Base-by-base conservation (phyloP, 2,329 filamentous ascomycete genomes). In the Aspergillus sclerotialis region DNA sequence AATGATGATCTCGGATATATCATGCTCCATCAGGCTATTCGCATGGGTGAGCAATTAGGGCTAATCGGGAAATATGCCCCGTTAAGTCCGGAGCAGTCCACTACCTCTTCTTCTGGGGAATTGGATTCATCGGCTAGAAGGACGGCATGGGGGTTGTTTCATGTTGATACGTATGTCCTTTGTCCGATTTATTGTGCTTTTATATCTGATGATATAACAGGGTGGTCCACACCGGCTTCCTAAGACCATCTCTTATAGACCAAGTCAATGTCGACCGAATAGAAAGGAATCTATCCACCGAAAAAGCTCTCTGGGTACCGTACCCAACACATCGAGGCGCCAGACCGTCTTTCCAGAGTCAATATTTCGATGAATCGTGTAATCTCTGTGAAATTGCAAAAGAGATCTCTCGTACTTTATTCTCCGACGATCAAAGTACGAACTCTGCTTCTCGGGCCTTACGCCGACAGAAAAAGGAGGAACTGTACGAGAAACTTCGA, bases 141-240 rank as follows among this genome's bases (percentile, higher is more conserved):
- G 31, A 59, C 57, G 5, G 55, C 56, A 1, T 63, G 60, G 60
- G 60, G 60, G 1, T 28, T 63, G 13, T 63, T 60, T 26, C 56
- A 63, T 26, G 48, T 61, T 19, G 60, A 63, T 28, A 61, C 60
- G 60, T 62, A 40, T 36, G 59, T 51, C 25, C 7, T 8, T 11
- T 16, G 13, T 8, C 3, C 2, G 1, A 9, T 14, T 12, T 15
- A 6, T 3, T 24, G 12, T 10, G 11, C 18, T 9, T 28, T 21
- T n/a, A 14, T 21, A 8, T 10, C n/a, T 17, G 19, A 16, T 11
- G 23, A 34, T 32, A 10, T 35, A 12, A 14, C 24, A 63, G 59
- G 2, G 48, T 57, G 29, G 48, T 60, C 3, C 59, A 62, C 35
- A 52, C 58, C 17, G 50, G 50, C 13, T 61, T 63, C 32, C 43